Base-by-base conservation (phyloP, 306 rosid genomes). In the Cucurbita moschata region DNA sequence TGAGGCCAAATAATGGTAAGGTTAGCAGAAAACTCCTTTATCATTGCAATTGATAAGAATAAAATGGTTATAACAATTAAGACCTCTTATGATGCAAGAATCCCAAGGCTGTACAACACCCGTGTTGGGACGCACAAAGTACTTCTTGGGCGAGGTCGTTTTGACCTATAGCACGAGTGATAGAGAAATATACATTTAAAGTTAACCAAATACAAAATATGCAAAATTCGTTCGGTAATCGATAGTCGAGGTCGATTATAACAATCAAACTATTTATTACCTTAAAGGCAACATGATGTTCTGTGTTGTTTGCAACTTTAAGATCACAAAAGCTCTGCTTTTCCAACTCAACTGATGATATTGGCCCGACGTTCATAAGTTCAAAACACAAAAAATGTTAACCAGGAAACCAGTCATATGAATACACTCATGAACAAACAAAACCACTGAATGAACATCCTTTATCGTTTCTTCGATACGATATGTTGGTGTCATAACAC, bases 141-240 rank as follows among this genome's bases (percentile, higher is more conserved):
- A 94, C 86, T 85, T 94, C 83, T 91, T 94, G 5, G 99, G 99
- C 2, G 99, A 94, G 79, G 99, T 94, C 54, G 99, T 91, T 87
- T 94, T 94, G 82, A 94, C 99, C 99, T 94, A 30, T 30, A 79
- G 16, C n/a, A 81, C 42, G 30, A 82, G 40, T 1, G 19, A 79
- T 67, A 4, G 51, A 75, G 10, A 13, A 47, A n/a, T 77, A 8
- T 57, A 51, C 43, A 40, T 65, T 57, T 11, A n/a, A 19, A 65
- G 52, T 65, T 23, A 51, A 38, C 37, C 35, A 62, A 5, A 46
- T 57, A 51, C 49, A 40, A 40, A 78, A 67, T 35, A 9, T 7
- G 0, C 14, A 56, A 23, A 77, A 71, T 60, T 50, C 55, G 15
- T 11, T 37, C 50, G 60, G 54, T 80, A 49, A 70, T 59, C 43